These are phyloP conservation scores for Smittium culicis DNA, from an alignment of 371 early-diverging fungal genomes.

Conservation along the genomic window DNA sequence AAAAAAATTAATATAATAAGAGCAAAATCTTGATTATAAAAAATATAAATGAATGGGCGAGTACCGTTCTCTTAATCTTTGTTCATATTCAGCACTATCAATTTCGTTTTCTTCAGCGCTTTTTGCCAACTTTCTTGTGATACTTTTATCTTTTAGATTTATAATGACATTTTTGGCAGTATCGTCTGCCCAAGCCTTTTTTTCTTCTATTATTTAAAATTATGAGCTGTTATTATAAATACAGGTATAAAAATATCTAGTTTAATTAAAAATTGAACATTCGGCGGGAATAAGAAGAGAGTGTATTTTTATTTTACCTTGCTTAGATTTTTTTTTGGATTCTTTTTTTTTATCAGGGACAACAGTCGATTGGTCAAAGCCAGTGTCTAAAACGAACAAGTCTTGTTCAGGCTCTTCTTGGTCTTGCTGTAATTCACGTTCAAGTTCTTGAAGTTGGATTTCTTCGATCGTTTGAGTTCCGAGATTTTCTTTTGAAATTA, in stretches of 20 bases:
- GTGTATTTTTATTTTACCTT: conserved; percentile 12
- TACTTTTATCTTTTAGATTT: conserved; percentile 44
- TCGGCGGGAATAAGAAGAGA: neutral
- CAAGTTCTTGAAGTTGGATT: conserved; percentile 6
- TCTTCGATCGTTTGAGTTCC: conserved; percentile 15
- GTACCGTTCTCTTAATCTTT: conserved; percentile 58
- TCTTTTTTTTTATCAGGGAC: conserved; percentile 17
- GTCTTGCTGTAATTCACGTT: conserved; percentile 5
- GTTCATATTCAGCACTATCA: conserved; percentile 62
- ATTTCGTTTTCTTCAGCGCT: conserved; percentile 56
- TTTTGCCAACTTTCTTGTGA: conserved; percentile 62
- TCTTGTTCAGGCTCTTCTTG: conserved; percentile 19
- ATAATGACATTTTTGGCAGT: conserved; percentile 52
- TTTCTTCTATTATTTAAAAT: too few species aligned
- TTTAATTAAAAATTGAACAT: neutral
- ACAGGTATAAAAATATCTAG: conserved; percentile 11
- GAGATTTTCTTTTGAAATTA: conserved; percentile 17
- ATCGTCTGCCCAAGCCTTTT: conserved; percentile 62
- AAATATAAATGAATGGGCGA: too few species aligned
- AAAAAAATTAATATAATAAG: too few species aligned
- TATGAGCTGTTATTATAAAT: too few species aligned
- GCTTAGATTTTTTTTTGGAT: conserved; percentile 17
- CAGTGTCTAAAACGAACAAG: conserved; percentile 22
- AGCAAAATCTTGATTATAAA: too few species aligned
- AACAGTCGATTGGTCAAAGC: conserved; percentile 10